These are phyloP conservation scores for Acer negundo DNA, from an alignment of 345 rosid genomes.

Conservation along the genomic window DNA sequence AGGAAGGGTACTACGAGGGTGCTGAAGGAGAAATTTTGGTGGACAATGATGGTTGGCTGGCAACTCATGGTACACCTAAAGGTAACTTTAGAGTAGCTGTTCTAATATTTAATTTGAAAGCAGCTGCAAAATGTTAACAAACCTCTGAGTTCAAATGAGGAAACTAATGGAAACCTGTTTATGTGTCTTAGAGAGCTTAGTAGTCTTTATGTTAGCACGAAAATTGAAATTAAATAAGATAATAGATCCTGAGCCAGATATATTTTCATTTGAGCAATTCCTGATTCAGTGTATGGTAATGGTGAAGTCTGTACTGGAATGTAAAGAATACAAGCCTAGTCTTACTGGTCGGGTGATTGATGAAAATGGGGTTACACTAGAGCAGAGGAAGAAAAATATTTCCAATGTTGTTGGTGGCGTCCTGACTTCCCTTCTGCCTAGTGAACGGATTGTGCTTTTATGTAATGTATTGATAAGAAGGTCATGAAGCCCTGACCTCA, in stretches of 20 bases:
- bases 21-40: conserved; percentile 93
- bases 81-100: conserved; percentile 38
- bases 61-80: conserved; percentile 96
- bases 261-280: conserved; percentile 71
- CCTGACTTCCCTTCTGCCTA: conserved; percentile 76
- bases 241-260: conserved; percentile 61
- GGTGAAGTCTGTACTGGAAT: conserved; percentile 85
- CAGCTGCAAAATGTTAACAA: background rate
- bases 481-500: conserved; percentile 39
- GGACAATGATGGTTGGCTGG: conserved; percentile 97
- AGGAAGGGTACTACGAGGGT: conserved; percentile 81
- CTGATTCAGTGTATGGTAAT: conserved; percentile 95
- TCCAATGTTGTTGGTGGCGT: conserved; percentile 67
- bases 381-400: conserved; percentile 82
- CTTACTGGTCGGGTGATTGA: conserved; percentile 88
- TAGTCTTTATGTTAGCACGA: too few relatives aligned
- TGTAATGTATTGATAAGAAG: conserved; percentile 92
- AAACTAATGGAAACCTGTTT: background rate
- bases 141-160: background rate
- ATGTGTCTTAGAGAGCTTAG: background rate
- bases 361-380: conserved; percentile 70
- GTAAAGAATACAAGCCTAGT: conserved; percentile 90
- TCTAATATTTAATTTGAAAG: background rate
- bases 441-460: conserved; percentile 67
- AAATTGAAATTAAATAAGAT: conserved; percentile 57